A percentile compares a stretch with the other conserved stretches of the same genome.
Evolutionary conservation across 2,329 filamentous ascomycete species (phyloP).

Genomic region (Aspergillus pseudoterreus): DNA sequence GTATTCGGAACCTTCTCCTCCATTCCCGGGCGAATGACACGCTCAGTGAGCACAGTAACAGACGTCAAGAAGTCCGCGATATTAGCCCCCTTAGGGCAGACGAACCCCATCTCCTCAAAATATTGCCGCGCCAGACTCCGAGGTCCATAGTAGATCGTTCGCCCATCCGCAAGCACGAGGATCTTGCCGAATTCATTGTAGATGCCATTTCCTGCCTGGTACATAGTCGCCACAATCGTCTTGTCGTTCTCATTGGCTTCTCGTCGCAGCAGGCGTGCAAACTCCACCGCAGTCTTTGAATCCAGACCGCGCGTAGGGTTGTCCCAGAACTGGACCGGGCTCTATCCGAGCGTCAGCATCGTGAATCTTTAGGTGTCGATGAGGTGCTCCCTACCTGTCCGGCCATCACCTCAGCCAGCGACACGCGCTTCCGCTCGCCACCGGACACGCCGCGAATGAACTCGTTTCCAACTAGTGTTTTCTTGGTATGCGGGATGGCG

Average conservation of each 20-base stretch:
- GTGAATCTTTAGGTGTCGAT: too few species aligned
- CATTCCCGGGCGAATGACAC: conserved; percentile 34
- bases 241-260: conserved; percentile 59
- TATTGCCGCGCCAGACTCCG: conserved; percentile 55
- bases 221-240: conserved; percentile 60
- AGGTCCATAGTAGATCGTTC: conserved; percentile 62
- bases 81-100: conserved; percentile 59
- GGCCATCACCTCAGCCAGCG: conserved; percentile 58
- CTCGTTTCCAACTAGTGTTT: conserved; percentile 64
- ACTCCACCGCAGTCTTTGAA: conserved; percentile 60
- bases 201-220: conserved; percentile 66
- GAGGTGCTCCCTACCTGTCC: conserved; percentile 40
- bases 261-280: conserved; percentile 54
- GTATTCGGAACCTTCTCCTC: conserved; percentile 29
- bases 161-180: conserved; percentile 61
- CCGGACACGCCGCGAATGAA: conserved; percentile 64
- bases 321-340: conserved; percentile 61
- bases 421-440: conserved; percentile 66
- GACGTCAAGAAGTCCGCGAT: conserved; percentile 64
- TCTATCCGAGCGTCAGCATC: conserved; percentile 12
- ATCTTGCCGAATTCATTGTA: conserved; percentile 68
- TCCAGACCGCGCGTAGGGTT: conserved; percentile 64
- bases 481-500: conserved; percentile 48
- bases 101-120: conserved; percentile 62
- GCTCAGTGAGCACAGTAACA: conserved; percentile 54